Evolutionary conservation across 2,329 filamentous ascomycete genomes (phyloP).

Genomic region (Immersiporthe knoxdaviesiana): DNA sequence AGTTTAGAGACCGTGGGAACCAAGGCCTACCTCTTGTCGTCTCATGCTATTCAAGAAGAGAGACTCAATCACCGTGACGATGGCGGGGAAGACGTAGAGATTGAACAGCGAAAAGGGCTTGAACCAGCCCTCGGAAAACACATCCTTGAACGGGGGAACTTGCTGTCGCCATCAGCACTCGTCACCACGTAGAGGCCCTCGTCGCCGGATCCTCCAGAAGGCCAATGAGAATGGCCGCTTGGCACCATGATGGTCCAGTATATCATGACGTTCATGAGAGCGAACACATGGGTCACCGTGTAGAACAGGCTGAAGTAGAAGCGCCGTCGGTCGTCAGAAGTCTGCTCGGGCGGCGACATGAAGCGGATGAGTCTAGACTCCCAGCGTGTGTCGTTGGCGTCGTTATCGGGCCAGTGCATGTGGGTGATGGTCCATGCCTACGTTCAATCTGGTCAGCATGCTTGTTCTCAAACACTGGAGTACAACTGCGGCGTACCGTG

Average conservation of each 20-base stretch:
- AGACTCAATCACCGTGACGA: conserved; percentile 51
- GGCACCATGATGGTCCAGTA: conserved; percentile 51
- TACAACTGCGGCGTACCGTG: conserved; percentile 45
- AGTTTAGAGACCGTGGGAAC: background rate
- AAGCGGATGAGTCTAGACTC: conserved; percentile 43
- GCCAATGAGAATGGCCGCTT: conserved; percentile 42
- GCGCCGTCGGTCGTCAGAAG: conserved; percentile 45
- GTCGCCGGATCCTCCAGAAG: conserved; percentile 19
- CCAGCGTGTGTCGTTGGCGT: conserved; percentile 42
- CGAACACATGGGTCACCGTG: conserved; percentile 48
- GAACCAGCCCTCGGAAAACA: conserved; percentile 54
- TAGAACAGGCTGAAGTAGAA: conserved; percentile 57
- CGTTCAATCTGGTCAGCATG: background rate
- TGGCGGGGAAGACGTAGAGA: conserved; percentile 47
- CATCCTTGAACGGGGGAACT: conserved; percentile 46
- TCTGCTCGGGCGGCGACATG: conserved; percentile 51
- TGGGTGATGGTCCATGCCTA: conserved; percentile 55
- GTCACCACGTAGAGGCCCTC: conserved; percentile 19
- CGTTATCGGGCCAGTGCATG: conserved; percentile 49
- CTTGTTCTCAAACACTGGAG: too few species aligned
- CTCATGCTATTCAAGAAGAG: conserved; percentile 58
- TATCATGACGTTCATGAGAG: conserved; percentile 53
- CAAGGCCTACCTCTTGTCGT: conserved; percentile 48
- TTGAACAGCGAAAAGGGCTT: conserved; percentile 51
- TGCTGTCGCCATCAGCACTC: background rate